Evolutionary conservation across 352 stramenopile genomes (phyloP).

Genomic region (Pythium oligandrum): DNA sequence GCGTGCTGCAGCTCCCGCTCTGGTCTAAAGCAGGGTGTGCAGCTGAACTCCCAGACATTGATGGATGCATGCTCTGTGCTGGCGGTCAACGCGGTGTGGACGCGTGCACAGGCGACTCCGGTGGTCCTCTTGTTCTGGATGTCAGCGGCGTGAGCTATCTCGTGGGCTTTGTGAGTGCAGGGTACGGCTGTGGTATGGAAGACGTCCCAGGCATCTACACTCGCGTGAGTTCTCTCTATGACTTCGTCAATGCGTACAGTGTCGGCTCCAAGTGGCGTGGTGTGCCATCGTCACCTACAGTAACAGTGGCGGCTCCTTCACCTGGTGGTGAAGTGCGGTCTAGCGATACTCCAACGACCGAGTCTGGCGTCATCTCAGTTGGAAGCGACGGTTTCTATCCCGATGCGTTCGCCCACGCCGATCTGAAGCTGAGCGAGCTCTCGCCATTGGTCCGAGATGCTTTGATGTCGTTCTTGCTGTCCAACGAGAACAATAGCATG

Average conservation of each 20-base stretch:
- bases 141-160: constrained; percentile 2
- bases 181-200: constrained; percentile 10
- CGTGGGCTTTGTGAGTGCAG: constrained; percentile 14
- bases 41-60: constrained; percentile 1
- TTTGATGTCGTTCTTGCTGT: constrained; percentile 14
- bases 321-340: not conserved
- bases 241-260: constrained; percentile 6
- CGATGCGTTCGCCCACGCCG: not conserved
- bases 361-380: not conserved
- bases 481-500: not conserved
- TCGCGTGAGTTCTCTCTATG: constrained; percentile 3
- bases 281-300: too few relatives aligned
- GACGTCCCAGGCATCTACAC: constrained; percentile 13
- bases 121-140: constrained; percentile 13
- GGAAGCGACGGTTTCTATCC: not conserved
- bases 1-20: constrained; percentile 9
- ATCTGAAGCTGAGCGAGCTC: constrained; percentile 2
- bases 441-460: constrained; percentile 6
- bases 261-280: constrained; percentile 9
- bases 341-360: not conserved
- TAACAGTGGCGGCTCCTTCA: not conserved
- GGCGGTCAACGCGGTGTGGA: constrained; percentile 19
- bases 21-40: constrained; percentile 8
- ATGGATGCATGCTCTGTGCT: constrained; percentile 21
- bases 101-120: constrained; percentile 25